These are phyloP conservation scores for Diaporthe aspalathi DNA, from an alignment of 2,329 filamentous ascomycete species.

Conservation along the genomic window DNA sequence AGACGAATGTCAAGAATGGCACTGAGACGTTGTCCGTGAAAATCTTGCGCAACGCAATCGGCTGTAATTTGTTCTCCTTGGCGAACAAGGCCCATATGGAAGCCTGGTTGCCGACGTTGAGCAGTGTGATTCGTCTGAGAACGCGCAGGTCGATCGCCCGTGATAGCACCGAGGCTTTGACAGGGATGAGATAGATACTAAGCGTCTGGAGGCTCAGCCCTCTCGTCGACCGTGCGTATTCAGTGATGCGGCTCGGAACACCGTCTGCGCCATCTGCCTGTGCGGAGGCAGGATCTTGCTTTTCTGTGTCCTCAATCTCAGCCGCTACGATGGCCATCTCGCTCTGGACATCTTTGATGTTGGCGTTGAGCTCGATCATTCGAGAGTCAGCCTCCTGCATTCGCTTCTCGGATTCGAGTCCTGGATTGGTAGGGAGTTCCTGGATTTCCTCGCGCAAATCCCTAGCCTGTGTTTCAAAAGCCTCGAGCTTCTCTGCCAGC, in stretches of 20 bases:
- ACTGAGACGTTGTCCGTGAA: conserved; percentile 72
- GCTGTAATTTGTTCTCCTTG: conserved; percentile 63
- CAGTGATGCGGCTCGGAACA: conserved; percentile 50
- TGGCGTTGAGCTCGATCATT: conserved; percentile 46
- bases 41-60: conserved; percentile 67
- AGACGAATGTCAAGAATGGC: conserved; percentile 65
- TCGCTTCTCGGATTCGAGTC: conserved; percentile 36
- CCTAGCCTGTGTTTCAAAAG: conserved; percentile 47
- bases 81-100: conserved; percentile 69
- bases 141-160: conserved; percentile 67
- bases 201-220: conserved; percentile 68
- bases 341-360: conserved; percentile 49
- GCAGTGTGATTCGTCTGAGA: conserved; percentile 68
- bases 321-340: conserved; percentile 52
- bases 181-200: conserved; percentile 68
- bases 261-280: conserved; percentile 41
- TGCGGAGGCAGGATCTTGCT: conserved; percentile 37
- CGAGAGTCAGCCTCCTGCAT: conserved; percentile 46
- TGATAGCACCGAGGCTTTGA: conserved; percentile 68
- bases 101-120: conserved; percentile 72
- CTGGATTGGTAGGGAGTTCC: conserved; percentile 41
- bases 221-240: conserved; percentile 68
- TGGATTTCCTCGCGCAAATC: conserved; percentile 48
- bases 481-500: conserved; percentile 49
- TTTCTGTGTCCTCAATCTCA: conserved; percentile 51